Percentiles rank a stretch among this genome's conserved stretches.
Conservation (phyloP, 495 filamentous ascomycete species). For the Tuber microsphaerosporum region DNA sequence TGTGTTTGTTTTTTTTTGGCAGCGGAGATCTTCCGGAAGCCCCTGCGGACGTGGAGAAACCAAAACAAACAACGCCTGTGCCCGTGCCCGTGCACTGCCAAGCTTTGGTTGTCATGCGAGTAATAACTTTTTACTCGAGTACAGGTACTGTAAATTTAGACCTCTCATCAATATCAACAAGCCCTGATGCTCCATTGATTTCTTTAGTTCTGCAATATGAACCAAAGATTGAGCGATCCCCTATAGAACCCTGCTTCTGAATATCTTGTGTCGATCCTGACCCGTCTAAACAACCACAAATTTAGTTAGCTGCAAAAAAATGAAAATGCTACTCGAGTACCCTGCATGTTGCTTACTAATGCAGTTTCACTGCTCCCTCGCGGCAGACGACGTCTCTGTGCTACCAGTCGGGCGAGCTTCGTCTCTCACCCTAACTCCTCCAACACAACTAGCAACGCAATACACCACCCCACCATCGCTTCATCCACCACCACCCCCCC, state of each 20-base stretch:
- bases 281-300: background rate
- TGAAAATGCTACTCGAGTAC: background rate
- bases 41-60: conserved; percentile 18
- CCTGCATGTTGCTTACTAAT: background rate
- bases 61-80: conserved; percentile 32
- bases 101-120: conserved; percentile 6
- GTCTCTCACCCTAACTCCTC: conserved; percentile 29
- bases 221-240: background rate
- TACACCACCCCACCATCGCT: conserved; percentile 28
- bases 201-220: background rate
- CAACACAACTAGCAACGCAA: conserved; percentile 29
- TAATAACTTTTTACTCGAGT: background rate
- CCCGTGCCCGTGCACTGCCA: conserved; percentile 22
- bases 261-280: background rate
- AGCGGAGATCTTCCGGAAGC: conserved; percentile 13
- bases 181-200: background rate
- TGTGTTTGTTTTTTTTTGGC: conserved; percentile 38
- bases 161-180: background rate
- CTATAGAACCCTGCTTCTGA: background rate
- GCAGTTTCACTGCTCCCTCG: conserved; percentile 17
- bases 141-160: too few species aligned
- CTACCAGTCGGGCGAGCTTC: conserved; percentile 35
- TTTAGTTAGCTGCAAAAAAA: background rate
- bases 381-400: conserved; percentile 31
- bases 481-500: conserved; percentile 18